phyloP scores from a whole-genome alignment of 2,329 filamentous ascomycete genomes.

The Monilinia fructicola region DNA sequence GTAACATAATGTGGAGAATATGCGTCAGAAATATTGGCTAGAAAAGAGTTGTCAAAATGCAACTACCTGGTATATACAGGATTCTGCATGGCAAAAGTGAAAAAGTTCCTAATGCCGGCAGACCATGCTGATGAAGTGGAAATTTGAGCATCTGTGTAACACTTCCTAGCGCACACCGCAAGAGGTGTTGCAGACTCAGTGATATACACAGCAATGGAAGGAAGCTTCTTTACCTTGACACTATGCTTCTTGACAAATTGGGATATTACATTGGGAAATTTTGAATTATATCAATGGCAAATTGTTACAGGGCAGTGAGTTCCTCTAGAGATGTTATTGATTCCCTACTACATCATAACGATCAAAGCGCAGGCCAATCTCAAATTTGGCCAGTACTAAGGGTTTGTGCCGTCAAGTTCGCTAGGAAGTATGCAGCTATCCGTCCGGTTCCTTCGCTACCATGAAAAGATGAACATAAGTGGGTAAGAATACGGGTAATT shows the following conservation, averaged over 20 bases:
- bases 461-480: conserved; percentile 11
- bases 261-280: background rate
- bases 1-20: background rate
- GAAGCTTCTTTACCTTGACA: too few relatives aligned
- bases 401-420: conserved; percentile 12
- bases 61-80: background rate
- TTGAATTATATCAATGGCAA: background rate
- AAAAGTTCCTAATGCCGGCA: conserved; percentile 3
- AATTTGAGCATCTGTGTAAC: conserved; percentile 9
- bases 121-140: background rate
- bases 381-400: background rate
- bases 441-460: conserved; percentile 15
- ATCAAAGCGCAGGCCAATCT: background rate
- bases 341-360: background rate
- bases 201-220: background rate
- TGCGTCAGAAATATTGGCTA: background rate
- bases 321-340: background rate
- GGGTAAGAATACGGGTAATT: background rate
- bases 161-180: background rate
- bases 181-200: background rate
- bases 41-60: background rate
- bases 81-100: background rate
- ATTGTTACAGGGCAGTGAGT: background rate
- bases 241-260: too few relatives aligned
- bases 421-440: conserved; percentile 4